Evolutionary conservation across 2,329 filamentous ascomycete genomes (phyloP).

Genomic region (Blumeriella jaapii): DNA sequence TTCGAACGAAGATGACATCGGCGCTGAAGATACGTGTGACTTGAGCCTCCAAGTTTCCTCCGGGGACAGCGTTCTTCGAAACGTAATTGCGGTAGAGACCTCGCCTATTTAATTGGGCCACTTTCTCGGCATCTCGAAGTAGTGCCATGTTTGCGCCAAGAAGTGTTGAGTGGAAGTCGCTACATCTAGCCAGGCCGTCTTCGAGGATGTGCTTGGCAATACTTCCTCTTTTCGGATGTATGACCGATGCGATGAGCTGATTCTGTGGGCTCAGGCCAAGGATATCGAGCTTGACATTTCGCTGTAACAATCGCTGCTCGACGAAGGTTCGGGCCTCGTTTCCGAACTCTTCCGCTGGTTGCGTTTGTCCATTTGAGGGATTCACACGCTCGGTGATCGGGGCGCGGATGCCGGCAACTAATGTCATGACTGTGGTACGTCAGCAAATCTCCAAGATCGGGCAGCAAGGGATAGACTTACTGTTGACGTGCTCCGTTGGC

Average conservation of each 20-base stretch:
- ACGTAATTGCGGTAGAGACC: constrained; percentile 76
- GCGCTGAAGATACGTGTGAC: constrained; percentile 80
- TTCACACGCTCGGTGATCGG: constrained; percentile 82
- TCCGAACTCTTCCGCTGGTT: constrained; percentile 79
- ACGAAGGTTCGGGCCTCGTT: constrained; percentile 84
- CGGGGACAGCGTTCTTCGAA: constrained; percentile 49
- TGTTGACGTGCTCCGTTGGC: constrained; percentile 63
- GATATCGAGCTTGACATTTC: constrained; percentile 70
- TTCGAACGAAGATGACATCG: constrained; percentile 78
- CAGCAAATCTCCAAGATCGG: constrained; percentile 1
- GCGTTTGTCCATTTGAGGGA: constrained; percentile 54
- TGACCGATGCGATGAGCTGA: constrained; percentile 76
- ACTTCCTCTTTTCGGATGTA: constrained; percentile 74
- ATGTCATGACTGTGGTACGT: constrained; percentile 61
- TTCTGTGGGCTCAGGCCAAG: constrained; percentile 83
- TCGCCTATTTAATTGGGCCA: constrained; percentile 63
- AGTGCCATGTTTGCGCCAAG: constrained; percentile 79
- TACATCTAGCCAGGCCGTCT: constrained; percentile 81
- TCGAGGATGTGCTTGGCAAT: constrained; percentile 86
- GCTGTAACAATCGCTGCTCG: constrained; percentile 74
- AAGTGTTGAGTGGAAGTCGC: constrained; percentile 90
- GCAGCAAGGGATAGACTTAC: constrained; percentile 8
- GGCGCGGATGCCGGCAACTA: constrained; percentile 79
- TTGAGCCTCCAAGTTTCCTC: constrained; percentile 62
- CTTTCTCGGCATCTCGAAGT: constrained; percentile 76